Percentiles rank a stretch among this genome's conserved stretches.
Evolutionary conservation across 2,329 filamentous ascomycete genomes (phyloP).

Genomic region (Talaromyces pinophilus): DNA sequence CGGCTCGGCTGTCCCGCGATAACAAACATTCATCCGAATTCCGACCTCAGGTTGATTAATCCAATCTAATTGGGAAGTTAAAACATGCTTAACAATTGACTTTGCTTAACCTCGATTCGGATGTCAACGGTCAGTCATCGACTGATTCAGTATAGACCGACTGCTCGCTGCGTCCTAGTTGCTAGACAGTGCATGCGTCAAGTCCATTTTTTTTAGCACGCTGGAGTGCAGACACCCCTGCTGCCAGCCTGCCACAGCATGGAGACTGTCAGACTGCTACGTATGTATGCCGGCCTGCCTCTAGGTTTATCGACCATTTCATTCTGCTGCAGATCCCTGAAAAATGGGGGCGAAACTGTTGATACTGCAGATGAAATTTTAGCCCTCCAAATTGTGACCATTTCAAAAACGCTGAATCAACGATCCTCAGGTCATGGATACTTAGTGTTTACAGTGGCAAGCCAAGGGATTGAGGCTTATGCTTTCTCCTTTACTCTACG

Average conservation of each 20-base stretch:
- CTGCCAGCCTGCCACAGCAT: neutral
- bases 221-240: neutral
- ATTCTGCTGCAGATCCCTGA: neutral
- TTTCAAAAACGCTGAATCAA: neutral
- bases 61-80: neutral
- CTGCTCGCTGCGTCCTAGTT: neutral
- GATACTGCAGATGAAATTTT: neutral
- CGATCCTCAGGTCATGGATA: too few species aligned
- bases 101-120: neutral
- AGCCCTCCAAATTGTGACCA: neutral
- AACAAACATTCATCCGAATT: neutral
- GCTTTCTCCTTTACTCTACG: neutral
- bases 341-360: neutral
- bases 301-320: neutral
- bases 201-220: neutral
- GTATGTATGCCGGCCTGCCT: neutral
- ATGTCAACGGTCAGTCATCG: neutral
- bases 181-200: neutral
- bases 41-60: neutral
- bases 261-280: neutral
- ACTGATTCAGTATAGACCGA: neutral
- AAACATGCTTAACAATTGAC: neutral
- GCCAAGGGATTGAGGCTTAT: neutral
- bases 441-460: neutral
- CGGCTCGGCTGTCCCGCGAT: slow-evolving; percentile 5